A percentile compares a stretch with the other conserved stretches of the same genome.
Evolutionary conservation across 345 rosid genomes (phyloP).

Genomic region (Eucalyptus leucophloia): DNA sequence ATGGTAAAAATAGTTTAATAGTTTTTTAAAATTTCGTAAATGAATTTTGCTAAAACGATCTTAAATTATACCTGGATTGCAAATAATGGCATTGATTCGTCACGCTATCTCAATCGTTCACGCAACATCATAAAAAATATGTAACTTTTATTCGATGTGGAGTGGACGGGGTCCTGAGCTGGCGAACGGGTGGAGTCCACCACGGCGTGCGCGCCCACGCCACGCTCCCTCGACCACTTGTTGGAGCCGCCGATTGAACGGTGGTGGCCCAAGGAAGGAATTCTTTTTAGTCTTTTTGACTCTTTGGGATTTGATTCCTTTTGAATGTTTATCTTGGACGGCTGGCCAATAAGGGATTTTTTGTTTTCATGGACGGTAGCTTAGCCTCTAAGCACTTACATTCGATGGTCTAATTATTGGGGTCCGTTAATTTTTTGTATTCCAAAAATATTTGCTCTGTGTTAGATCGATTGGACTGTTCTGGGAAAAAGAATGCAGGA

Average conservation of each 20-base stretch:
- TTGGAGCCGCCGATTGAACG: neutral
- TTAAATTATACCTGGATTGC: neutral
- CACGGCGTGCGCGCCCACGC: neutral
- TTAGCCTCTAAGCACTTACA: neutral
- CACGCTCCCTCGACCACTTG: neutral
- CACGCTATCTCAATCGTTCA: neutral
- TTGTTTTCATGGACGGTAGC: neutral
- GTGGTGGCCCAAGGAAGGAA: neutral
- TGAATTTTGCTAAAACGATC: neutral
- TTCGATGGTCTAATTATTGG: rapidly evolving
- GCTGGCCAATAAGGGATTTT: neutral
- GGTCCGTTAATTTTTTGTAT: neutral
- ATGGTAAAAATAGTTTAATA: neutral
- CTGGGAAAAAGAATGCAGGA: no score
- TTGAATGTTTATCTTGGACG: neutral
- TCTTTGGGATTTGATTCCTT: neutral
- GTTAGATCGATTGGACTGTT: no score
- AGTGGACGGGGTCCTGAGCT: neutral
- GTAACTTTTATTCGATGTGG: neutral
- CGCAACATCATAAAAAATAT: neutral
- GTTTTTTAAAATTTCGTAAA: rapidly evolving
- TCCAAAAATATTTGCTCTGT: neutral
- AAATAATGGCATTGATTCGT: neutral
- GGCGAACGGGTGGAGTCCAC: neutral
- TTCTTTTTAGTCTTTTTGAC: no score